A percentile compares a stretch with the other conserved stretches of the same genome.
Evolutionary conservation across 495 filamentous ascomycete genomes (phyloP).

Genomic region (Staphylotrichum longicolle): DNA sequence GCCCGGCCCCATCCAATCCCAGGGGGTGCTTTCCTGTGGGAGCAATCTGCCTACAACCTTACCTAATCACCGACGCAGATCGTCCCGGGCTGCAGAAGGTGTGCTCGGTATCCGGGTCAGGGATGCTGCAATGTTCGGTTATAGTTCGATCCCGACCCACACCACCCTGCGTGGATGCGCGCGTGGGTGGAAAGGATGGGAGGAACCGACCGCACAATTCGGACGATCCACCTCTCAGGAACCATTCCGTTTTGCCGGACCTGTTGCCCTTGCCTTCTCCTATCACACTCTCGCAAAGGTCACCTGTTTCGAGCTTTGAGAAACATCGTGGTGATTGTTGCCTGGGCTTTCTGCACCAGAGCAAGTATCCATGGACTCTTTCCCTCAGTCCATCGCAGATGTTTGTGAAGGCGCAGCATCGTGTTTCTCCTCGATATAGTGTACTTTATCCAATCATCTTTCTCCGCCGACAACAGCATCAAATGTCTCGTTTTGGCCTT

Average conservation of each 20-base stretch:
- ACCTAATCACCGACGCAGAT: conserved; percentile 7
- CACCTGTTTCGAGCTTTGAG: no score
- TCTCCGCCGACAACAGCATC: no score
- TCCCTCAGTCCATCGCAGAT: neutral
- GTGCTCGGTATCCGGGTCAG: conserved; percentile 2
- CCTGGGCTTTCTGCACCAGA: neutral
- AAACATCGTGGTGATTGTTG: neutral
- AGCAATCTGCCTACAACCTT: neutral
- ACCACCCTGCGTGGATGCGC: neutral
- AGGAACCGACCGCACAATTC: neutral
- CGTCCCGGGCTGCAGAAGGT: conserved; percentile 5
- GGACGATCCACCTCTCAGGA: neutral
- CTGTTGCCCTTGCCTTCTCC: no score
- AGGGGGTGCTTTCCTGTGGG: neutral
- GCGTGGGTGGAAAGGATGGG: conserved; percentile 1
- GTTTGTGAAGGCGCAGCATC: neutral
- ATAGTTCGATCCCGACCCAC: neutral
- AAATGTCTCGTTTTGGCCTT: no score
- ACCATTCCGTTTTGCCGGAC: neutral
- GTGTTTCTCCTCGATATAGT: no score
- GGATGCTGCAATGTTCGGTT: conserved; percentile 1
- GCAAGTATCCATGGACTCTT: no score
- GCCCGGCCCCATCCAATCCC: neutral
- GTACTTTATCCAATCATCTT: no score
- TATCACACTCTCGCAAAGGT: no score